Percentiles rank a stretch among this genome's conserved stretches.
These are phyloP conservation scores for Lachnellula hyalina DNA, from an alignment of 2,329 filamentous ascomycete genomes.

Conservation along the genomic window DNA sequence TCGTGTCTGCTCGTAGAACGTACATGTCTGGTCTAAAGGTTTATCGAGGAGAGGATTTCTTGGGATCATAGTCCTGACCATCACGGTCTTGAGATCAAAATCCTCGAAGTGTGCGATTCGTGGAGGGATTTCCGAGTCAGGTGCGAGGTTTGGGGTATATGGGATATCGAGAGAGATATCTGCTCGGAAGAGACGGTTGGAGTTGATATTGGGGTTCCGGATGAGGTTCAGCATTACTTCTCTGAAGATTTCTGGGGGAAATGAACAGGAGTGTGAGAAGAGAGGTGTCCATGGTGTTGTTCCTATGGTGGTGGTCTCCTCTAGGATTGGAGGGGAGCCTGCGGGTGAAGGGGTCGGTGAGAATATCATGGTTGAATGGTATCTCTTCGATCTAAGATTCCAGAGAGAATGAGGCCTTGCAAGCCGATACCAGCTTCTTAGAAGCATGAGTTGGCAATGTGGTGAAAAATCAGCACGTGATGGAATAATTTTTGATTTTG, in stretches of 20 bases:
- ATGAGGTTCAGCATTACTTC: conserved; percentile 69
- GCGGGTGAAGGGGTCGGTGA: neutral
- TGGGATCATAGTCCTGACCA: conserved; percentile 75
- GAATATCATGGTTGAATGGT: neutral
- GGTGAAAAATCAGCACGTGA: no score
- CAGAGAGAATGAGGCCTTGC: neutral
- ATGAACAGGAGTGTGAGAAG: conserved; percentile 53
- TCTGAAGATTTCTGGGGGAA: conserved; percentile 57
- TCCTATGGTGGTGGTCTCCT: conserved; percentile 29
- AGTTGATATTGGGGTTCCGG: conserved; percentile 75
- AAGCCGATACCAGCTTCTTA: neutral
- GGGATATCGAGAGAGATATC: conserved; percentile 60
- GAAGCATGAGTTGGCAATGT: no score
- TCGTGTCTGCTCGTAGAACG: conserved; percentile 50
- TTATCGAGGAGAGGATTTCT: conserved; percentile 73
- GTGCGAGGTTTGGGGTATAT: conserved; percentile 30
- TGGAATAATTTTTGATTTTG: no score
- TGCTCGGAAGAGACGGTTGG: conserved; percentile 70
- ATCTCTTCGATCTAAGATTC: neutral
- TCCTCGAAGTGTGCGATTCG: conserved; percentile 41
- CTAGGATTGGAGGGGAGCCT: conserved; percentile 32
- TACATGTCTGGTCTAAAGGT: conserved; percentile 75
- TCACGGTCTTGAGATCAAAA: conserved; percentile 50
- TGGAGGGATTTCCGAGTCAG: conserved; percentile 29
- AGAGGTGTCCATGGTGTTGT: conserved; percentile 47